Base-by-base conservation (phyloP, 768 basidiomycete genomes). In the Boletus reticuloceps region DNA sequence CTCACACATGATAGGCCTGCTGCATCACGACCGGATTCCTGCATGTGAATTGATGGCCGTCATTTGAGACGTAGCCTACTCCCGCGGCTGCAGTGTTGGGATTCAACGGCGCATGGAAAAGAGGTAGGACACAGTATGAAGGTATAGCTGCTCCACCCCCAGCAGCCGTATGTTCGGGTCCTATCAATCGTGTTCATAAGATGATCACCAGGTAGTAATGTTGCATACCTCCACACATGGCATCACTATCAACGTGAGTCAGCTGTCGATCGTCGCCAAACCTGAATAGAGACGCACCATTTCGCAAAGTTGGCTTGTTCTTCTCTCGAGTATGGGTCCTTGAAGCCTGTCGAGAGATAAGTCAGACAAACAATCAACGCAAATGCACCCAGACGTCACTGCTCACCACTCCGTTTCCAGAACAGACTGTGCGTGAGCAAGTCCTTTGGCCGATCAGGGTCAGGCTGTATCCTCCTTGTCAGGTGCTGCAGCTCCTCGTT, bases 1-100 rank as follows among this genome's bases (percentile, higher is more conserved):
- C 82, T 55, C 64, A 84, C 82, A 86, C 82, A 64, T 86, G 83
- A 69, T 79, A 84, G 0, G 84, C 74, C 58, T 79, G 82, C 19
- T 77, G 78, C 65, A 80, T 64, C 10, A 77, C 70, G 1, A 71
- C 72, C 1, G 84, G 85, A 57, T 85, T 82, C 50, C 72, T 72
- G 68, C 84, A 85, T 1, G 64, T 31, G 54, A 82, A 85, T 12
- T 73, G 58, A 63, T 85, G 84, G 0, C 84, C 84, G 47, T 85
- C 84, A 20, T 69, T 70, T 5, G 83, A 85, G 40, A 82, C 57
- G 58, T 86, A 79, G 6, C 82, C 78, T 3, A 68, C n/a, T 1
- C 72, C 74, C 4, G 62, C 57, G 2, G 65, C 57, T 1, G 67
- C 60, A 9, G 68, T 59, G 22, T 66, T 66, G 5, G 67, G 59